Percentiles rank a stretch among this genome's conserved stretches.
Conservation (phyloP, 2,329 filamentous ascomycete species). For the Talaromyces atroroseus region DNA sequence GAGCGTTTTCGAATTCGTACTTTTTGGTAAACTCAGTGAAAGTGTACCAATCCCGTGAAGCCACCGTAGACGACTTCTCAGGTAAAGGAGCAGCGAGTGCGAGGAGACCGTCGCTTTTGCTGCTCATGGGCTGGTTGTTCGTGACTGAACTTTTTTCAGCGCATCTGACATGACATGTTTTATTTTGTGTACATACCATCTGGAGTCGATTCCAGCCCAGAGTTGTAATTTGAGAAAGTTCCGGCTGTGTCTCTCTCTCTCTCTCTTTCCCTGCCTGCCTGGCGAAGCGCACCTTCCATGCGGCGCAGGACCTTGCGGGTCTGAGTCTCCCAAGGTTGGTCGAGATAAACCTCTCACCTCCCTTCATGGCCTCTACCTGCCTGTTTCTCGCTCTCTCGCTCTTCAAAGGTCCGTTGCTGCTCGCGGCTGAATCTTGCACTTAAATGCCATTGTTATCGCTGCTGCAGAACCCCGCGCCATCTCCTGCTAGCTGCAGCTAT, state of each 20-base stretch:
- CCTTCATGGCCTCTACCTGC: background rate
- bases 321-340: background rate
- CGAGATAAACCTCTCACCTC: background rate
- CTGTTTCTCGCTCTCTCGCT: background rate
- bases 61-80: background rate
- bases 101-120: background rate
- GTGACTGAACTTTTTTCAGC: background rate
- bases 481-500: background rate
- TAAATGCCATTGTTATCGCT: background rate
- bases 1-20: constrained; percentile 65
- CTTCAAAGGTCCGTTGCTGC: background rate
- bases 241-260: too few species aligned
- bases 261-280: too few species aligned
- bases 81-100: background rate
- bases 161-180: background rate
- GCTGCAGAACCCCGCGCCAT: background rate
- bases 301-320: background rate
- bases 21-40: constrained; percentile 70
- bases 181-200: background rate
- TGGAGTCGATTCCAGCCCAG: background rate
- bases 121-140: background rate
- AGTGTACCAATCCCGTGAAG: constrained; percentile 47
- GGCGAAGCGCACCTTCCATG: background rate
- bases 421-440: background rate
- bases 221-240: background rate